Percentiles rank a stretch among this genome's conserved stretches.
Evolutionary conservation across 805 yeast species (phyloP).

Genomic region (Ogataea pilisensis): DNA sequence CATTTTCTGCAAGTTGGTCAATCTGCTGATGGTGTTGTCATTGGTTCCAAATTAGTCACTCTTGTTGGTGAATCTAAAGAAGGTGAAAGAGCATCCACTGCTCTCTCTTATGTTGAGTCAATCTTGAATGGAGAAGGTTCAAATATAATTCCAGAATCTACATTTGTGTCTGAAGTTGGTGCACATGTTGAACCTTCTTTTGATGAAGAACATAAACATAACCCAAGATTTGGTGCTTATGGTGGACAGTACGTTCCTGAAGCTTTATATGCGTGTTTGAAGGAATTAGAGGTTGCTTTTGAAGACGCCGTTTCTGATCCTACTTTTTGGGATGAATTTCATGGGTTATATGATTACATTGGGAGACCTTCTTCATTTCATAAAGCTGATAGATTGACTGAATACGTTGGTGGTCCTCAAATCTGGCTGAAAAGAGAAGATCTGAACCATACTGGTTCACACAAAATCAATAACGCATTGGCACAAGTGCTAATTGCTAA

Average conservation of each 20-base stretch:
- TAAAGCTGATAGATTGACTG: conserved; percentile 83
- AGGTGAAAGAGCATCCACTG: conserved; percentile 59
- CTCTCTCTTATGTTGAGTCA: conserved; percentile 61
- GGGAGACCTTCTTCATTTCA: conserved; percentile 96
- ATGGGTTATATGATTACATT: conserved; percentile 79
- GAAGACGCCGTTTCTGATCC: conserved; percentile 88
- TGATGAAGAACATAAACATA: conserved; percentile 60
- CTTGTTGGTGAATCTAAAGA: conserved; percentile 59
- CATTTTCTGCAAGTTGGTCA: conserved; percentile 79
- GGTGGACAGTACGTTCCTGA: conserved; percentile 99
- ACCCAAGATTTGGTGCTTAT: conserved; percentile 84
- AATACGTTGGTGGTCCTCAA: conserved; percentile 89
- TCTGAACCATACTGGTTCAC: conserved; percentile 84
- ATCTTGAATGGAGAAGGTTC: conserved; percentile 59
- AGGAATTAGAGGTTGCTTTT: conserved; percentile 84
- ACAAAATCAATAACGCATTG: conserved; percentile 78
- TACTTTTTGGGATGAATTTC: conserved; percentile 88
- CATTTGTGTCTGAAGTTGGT: conserved; percentile 16
- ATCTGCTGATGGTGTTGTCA: conserved; percentile 91
- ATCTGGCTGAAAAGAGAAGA: conserved; percentile 99
- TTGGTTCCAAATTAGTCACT: conserved; percentile 82
- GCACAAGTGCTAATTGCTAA: conserved; percentile 79
- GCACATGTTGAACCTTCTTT: conserved; percentile 29
- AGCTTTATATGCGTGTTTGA: conserved; percentile 84
- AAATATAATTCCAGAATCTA: conserved; percentile 21